phyloP scores from a whole-genome alignment of 1,284 basidiomycete species.

The Lentinus polychrous region DNA sequence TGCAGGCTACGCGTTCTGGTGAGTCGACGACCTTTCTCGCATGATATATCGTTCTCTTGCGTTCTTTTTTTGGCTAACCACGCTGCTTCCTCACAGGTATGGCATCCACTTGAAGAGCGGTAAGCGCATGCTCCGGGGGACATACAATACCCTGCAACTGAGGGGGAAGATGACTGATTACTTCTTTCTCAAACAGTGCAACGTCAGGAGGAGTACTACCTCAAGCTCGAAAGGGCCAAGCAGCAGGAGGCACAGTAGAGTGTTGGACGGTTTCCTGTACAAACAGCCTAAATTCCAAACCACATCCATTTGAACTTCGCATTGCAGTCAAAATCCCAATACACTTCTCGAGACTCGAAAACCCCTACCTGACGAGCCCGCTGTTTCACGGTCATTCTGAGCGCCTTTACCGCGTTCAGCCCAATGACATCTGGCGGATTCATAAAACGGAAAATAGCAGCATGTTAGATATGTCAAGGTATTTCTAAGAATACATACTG shows the following conservation, averaged over 20 bases:
- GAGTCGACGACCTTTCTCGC: conserved; percentile 24
- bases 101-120: conserved; percentile 66
- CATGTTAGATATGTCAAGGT: neutral
- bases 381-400: conserved; percentile 8
- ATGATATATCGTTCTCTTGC: conserved; percentile 3
- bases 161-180: conserved; percentile 7
- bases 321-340: too few relatives aligned
- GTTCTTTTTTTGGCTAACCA: conserved; percentile 12
- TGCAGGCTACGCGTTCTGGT: conserved; percentile 77
- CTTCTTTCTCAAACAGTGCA: conserved; percentile 44
- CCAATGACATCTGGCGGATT: neutral
- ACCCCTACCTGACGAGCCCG: too few relatives aligned
- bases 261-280: too few relatives aligned
- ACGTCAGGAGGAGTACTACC: conserved; percentile 75
- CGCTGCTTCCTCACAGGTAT: conserved; percentile 51
- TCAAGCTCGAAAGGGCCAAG: conserved; percentile 64
- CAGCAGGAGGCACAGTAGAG: conserved; percentile 16
- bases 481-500: neutral
- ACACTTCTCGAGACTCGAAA: too few relatives aligned
- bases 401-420: neutral
- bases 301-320: too few relatives aligned
- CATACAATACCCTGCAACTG: neutral
- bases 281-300: too few relatives aligned
- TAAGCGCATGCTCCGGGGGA: conserved; percentile 33
- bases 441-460: neutral